Evolutionary conservation across 208 protist species (phyloP), one percentile per base, ranked within the genome.

Genomic region (Leishmania gerbilli): DNA sequence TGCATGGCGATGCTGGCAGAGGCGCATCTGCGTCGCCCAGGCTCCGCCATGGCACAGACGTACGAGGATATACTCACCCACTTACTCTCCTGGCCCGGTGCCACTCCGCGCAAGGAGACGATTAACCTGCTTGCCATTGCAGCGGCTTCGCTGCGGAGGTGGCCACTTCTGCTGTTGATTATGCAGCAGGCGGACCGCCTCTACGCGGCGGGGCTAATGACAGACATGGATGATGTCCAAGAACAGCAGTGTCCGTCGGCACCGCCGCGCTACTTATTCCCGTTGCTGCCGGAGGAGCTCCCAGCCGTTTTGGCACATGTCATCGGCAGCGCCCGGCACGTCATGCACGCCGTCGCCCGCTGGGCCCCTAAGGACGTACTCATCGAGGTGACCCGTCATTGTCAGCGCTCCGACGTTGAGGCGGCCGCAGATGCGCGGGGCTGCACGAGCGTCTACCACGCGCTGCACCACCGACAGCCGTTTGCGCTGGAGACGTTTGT

Each of bases 261-360:
- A 53, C 82, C 72, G n/a, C 74, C 82, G 24, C 82, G 82, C 21
- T 94, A 90, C 77, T 93, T 97, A 72, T 84, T 79, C 21, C 76
- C 89, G 40, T 78, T 97, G 21, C 81, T 86, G 8, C 79, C 87
- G 0, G 84, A 87, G 53, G 92, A 94, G 58, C 75, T 97, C 15
- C 92, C 92, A 13, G 84, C 79, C 4, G 79, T 93, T 17, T 77
- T 97, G 75, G 75, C 72, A 15, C 77, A 79, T 45, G 68, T 90
- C 47, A 79, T 97, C 45, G 91, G 92, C 4, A 62, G 77, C 49
- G 77, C 86, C 49, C 89, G 90, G 42, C 91, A 97, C 83, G 87
- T 94, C 40, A 92, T 95, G 85, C 93, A 97, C 68, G 80, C 82
- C 11, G 90, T 79, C 24, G 90, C 92, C 9, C 80, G 81, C 27